Evolutionary conservation across 345 rosid genomes (phyloP), one percentile per base, ranked within the genome.

Genomic region (Pistacia integerrima): DNA sequence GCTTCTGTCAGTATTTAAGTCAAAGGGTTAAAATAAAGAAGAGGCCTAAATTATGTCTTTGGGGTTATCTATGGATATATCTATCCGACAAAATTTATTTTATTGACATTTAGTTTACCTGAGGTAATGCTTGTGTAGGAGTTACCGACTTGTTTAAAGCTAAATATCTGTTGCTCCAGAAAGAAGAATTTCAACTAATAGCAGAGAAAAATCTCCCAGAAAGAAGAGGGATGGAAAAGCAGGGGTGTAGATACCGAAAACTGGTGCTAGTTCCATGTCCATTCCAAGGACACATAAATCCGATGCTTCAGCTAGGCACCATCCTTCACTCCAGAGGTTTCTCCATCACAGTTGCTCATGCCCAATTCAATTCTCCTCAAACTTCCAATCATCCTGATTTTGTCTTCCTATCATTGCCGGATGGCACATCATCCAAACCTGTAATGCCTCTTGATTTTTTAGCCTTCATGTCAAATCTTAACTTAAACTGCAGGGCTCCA

Each of bases 231-330:
- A 20, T 52, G 59, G 75, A 57, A 44, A 51, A 16, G 17, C 52
- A 48, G 12, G 12, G n/a, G 7, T 11, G 10, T 41, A 3, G 46
- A 63, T 11, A 13, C 22, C 61, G 55, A 16, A 65, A 63, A 54
- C 11, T 64, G 60, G 68, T 75, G 52, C 69, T 75, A 28, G 72
- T 80, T 41, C 82, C 79, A 44, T 65, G 79, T 14, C 80, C 76
- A 28, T 49, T 64, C n/a, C 69, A 58, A 70, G 79, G 77, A 9
- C 83, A 76, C 67, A 58, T 72, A 58, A 76, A 5, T 35, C 80
- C 83, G 2, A 66, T 80, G 77, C 66, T 72, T 68, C 64, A 54
- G 17, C 55, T 76, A 12, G 83, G 48, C 16, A 33, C 49, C 48
- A 69, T 69, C 46, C 73, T 54, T 17, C 14, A 69, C 44, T 57